Percentiles rank a stretch among this genome's conserved stretches.
phyloP scores from a whole-genome alignment of 495 filamentous ascomycete genomes.

The Acidiella bohemica region DNA sequence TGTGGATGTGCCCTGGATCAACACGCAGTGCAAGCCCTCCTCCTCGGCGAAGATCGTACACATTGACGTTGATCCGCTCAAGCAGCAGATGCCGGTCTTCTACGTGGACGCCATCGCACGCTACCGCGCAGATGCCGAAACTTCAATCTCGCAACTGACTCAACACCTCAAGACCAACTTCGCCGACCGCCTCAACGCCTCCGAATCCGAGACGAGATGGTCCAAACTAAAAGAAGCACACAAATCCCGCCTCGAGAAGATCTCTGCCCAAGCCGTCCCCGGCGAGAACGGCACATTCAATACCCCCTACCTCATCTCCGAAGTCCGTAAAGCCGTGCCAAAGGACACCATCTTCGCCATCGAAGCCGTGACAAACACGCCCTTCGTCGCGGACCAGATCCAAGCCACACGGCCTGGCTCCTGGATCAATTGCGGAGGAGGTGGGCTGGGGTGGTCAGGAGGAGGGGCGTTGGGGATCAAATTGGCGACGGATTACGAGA shows the following conservation, averaged over 20 bases:
- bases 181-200: slow-evolving; percentile 15
- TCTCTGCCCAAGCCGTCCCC: slow-evolving; percentile 42
- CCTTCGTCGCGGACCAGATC: slow-evolving; percentile 68
- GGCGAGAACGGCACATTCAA: slow-evolving; percentile 52
- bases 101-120: slow-evolving; percentile 62
- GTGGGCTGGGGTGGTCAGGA: slow-evolving; percentile 90
- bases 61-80: slow-evolving; percentile 31
- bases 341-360: slow-evolving; percentile 62
- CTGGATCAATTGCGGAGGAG: slow-evolving; percentile 90
- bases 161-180: slow-evolving; percentile 36
- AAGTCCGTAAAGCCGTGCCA: slow-evolving; percentile 52
- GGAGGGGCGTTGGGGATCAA: slow-evolving; percentile 76
- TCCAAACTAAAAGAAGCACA: slow-evolving; percentile 46
- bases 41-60: slow-evolving; percentile 26
- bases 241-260: slow-evolving; percentile 42
- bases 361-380: slow-evolving; percentile 78
- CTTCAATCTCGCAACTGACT: slow-evolving; percentile 59
- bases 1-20: slow-evolving; percentile 62
- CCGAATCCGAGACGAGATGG: slow-evolving; percentile 34
- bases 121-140: slow-evolving; percentile 62
- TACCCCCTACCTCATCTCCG: slow-evolving; percentile 52
- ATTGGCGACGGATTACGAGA: slow-evolving; percentile 54
- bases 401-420: slow-evolving; percentile 60
- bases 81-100: slow-evolving; percentile 41
- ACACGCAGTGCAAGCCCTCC: slow-evolving; percentile 39